These are phyloP conservation scores for Linaria vulgaris DNA, from an alignment of 257 asterid genomes.

Conservation along the genomic window DNA sequence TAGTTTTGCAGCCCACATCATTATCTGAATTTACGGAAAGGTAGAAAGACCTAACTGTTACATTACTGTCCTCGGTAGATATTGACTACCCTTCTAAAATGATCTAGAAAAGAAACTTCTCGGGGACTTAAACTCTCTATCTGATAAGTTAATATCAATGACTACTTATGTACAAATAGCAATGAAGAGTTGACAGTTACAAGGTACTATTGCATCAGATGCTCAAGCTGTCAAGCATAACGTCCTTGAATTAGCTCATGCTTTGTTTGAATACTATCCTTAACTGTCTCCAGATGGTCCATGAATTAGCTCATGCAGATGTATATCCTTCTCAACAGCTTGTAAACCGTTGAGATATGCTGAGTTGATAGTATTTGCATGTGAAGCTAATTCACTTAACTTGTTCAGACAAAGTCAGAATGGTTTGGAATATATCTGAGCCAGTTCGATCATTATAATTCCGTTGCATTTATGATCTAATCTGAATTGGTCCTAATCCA, in stretches of 20 bases:
- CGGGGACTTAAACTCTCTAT: slow-evolving; percentile 3
- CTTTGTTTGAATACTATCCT: not conserved
- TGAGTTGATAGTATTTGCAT: not conserved
- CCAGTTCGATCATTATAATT: not conserved
- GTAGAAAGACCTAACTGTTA: slow-evolving; percentile 32
- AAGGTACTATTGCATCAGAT: slow-evolving; percentile 5
- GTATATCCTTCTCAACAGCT: not conserved
- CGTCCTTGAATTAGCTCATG: not conserved
- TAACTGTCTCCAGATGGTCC: not conserved
- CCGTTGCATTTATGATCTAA: not conserved
- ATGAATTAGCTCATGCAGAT: not conserved
- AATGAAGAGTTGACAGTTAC: no score
- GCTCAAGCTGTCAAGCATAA: slow-evolving; percentile 17
- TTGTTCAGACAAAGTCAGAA: not conserved
- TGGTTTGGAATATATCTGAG: not conserved
- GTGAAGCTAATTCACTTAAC: not conserved
- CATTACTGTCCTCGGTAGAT: slow-evolving; percentile 24
- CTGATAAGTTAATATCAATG: not conserved
- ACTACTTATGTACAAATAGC: not conserved
- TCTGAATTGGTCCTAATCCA: not conserved
- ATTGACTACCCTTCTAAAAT: slow-evolving; percentile 19
- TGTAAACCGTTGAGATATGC: not conserved
- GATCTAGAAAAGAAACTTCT: slow-evolving; percentile 19
- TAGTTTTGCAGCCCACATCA: slow-evolving; percentile 72
- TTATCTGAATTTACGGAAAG: slow-evolving; percentile 73